Evolutionary conservation across 176 grass and related monocot species (phyloP).

Genomic region (Avena atlantica): DNA sequence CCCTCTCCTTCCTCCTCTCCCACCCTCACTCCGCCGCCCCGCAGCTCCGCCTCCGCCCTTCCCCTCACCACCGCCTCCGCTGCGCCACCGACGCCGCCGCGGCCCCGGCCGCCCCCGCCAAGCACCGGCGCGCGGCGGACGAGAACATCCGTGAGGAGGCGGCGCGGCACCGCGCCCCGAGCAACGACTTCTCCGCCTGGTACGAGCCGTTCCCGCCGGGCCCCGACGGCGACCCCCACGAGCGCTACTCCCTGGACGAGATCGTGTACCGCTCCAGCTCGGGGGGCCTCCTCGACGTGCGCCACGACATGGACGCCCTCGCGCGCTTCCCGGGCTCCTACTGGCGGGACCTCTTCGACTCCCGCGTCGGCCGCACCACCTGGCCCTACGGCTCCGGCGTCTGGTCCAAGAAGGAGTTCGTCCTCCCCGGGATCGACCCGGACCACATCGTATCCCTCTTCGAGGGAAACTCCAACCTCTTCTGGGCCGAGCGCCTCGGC

Average conservation of each 20-base stretch:
- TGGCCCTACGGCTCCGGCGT: constrained; percentile 99
- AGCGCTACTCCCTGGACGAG: constrained; percentile 93
- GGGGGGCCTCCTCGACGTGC: constrained; percentile 86
- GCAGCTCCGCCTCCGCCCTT: constrained; percentile 10
- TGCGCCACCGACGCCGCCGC: constrained; percentile 47
- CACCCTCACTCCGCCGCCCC: constrained; percentile 32
- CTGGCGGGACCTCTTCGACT: constrained; percentile 91
- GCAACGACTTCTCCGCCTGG: constrained; percentile 66
- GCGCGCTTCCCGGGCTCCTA: constrained; percentile 70
- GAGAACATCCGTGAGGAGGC: constrained; percentile 96
- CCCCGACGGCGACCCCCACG: constrained; percentile 50
- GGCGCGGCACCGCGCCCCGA: constrained; percentile 54
- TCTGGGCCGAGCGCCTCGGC: constrained; percentile 93
- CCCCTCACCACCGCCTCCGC: constrained; percentile 31
- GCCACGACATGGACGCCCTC: constrained; percentile 78
- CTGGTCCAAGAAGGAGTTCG: constrained; percentile 99
- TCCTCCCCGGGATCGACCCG: constrained; percentile 80
- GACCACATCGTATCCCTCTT: constrained; percentile 97
- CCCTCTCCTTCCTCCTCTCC: constrained; percentile 57
- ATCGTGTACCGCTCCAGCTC: constrained; percentile 92
- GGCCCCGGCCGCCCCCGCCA: constrained; percentile 21
- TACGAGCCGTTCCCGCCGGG: constrained; percentile 66
- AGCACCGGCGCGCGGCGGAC: constrained; percentile 66
- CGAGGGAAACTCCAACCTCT: constrained; percentile 98
- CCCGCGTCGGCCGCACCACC: constrained; percentile 76